Conservation (phyloP, 2,329 filamentous ascomycete species). For the Podosphaera fusca region DNA sequence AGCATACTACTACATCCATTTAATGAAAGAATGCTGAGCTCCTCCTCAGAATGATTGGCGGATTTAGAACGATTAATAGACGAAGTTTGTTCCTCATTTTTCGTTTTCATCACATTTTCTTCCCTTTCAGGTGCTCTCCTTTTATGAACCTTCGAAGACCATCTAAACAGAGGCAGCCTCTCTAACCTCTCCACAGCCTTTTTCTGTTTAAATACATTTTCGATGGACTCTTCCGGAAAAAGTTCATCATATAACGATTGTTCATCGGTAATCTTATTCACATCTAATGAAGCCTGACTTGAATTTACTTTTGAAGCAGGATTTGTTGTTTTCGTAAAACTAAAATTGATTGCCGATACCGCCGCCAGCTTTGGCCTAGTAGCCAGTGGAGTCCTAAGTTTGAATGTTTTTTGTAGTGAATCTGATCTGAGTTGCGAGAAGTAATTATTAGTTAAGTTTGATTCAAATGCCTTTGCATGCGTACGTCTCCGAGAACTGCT, state of each 20-base stretch:
- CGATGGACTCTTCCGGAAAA: constrained; percentile 23
- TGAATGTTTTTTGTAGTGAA: background rate
- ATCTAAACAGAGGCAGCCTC: constrained; percentile 14
- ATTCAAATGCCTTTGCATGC: no score
- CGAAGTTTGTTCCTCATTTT: no score
- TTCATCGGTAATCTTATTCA: background rate
- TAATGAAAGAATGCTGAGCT: constrained; percentile 25
- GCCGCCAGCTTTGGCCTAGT: background rate
- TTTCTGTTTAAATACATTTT: constrained; percentile 15
- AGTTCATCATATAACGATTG: constrained; percentile 23
- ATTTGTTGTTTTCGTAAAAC: background rate
- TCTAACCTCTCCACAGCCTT: constrained; percentile 6
- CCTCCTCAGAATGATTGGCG: background rate
- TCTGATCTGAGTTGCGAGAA: background rate
- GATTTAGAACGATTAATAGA: no score
- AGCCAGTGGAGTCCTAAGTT: background rate
- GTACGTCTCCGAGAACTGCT: no score
- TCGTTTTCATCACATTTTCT: background rate
- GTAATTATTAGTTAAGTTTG: no score
- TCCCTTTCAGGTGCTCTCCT: background rate
- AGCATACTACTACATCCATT: constrained; percentile 34
- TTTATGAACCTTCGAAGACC: constrained; percentile 2
- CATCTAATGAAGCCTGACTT: background rate
- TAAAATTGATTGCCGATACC: background rate
- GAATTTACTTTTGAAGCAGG: background rate